Evolutionary conservation across 495 filamentous ascomycete species (phyloP), one percentile per base, ranked within the genome.

Genomic region (Aspergillus carlsbadensis): DNA sequence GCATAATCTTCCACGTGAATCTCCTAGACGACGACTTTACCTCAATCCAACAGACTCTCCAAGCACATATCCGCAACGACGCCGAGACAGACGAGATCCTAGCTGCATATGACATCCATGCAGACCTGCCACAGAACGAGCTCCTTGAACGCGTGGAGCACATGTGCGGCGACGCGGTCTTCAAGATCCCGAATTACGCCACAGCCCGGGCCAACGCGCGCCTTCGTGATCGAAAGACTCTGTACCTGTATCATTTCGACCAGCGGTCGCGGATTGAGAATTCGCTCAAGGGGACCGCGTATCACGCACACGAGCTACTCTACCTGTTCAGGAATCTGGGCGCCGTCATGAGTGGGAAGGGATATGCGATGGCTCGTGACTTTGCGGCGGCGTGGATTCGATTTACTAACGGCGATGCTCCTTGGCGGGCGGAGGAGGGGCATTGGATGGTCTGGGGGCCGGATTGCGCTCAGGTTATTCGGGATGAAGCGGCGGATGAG

Each of bases 391-490:
- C 69, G 17, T 72, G 67, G 67, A 65, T 70, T 24, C 52, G 56
- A 5, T 70, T 70, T 44, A 48, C 45, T 15, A 46, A 72, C 46
- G 67, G 65, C 5, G 11, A 62, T 6, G 46, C 45, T 15, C 62
- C 64, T 2, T 71, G 66, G 68, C 7, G 29, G 6, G 59, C 36
- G 17, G 4, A 33, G 3, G 14, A 47, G 1, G 22, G 43, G 13
- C n/a, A 58, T 0, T 71, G 66, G 66, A 71, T 65, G 57, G 53
- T 69, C 6, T 69, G 68, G 68, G 68, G 66, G 0, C 64, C 52
- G 20, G 17, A 54, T 29, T 57, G 55, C 42, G 37, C 35, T 8
- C 53, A 52, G 1, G 21, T 34, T 18, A 17, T 67, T 29, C 67
- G 62, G 22, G 59, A n/a, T 24, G 68, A 71, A 41, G 49, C 34